These are phyloP conservation scores for Cystofilobasidium bisporidii DNA, from an alignment of 768 basidiomycete genomes.

Conservation along the genomic window DNA sequence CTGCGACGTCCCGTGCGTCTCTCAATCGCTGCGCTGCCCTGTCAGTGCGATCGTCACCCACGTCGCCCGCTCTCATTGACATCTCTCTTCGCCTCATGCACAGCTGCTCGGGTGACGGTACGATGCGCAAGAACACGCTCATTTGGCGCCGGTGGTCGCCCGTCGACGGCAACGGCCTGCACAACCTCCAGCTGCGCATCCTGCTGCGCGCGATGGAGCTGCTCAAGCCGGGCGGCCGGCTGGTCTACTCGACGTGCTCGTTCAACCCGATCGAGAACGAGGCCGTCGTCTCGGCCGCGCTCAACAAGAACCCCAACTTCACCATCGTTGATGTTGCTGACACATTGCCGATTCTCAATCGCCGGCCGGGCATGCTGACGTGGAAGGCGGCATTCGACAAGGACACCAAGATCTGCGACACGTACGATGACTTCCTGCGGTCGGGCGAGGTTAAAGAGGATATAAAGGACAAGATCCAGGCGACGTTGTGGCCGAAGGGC, in stretches of 20 bases:
- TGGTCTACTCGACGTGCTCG: constrained; percentile 97
- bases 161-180: constrained; percentile 81
- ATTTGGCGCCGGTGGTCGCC: constrained; percentile 92
- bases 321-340: constrained; percentile 67
- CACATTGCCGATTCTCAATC: constrained; percentile 60
- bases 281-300: constrained; percentile 78
- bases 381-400: constrained; percentile 67
- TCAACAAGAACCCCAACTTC: constrained; percentile 63
- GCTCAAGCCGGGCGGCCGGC: constrained; percentile 71
- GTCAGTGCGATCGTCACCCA: not conserved
- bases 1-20: constrained; percentile 75
- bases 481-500: constrained; percentile 67
- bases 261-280: constrained; percentile 96
- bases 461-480: constrained; percentile 44
- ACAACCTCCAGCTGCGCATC: constrained; percentile 81
- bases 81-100: constrained; percentile 7
- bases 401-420: constrained; percentile 36
- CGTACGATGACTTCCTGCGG: constrained; percentile 54
- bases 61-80: not conserved
- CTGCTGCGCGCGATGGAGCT: constrained; percentile 85
- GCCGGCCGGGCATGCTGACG: constrained; percentile 60
- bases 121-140: constrained; percentile 81
- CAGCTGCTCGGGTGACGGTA: constrained; percentile 82
- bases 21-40: not conserved
- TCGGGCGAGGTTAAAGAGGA: constrained; percentile 46